Conservation (phyloP, 2,329 filamentous ascomycete species). For the Colletotrichum sp. region DNA sequence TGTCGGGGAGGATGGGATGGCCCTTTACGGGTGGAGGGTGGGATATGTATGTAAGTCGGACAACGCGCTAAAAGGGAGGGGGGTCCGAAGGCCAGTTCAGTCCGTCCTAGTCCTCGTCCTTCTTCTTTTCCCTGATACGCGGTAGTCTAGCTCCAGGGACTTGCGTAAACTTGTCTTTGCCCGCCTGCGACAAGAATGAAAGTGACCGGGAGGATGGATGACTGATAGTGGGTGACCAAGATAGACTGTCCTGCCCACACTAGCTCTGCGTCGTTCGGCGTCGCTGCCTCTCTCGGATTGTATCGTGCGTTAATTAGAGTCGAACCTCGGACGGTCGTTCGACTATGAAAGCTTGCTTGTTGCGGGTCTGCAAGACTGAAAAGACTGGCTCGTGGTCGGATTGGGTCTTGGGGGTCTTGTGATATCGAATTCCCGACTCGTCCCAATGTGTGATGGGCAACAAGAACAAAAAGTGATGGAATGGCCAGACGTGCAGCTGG, state of each 20-base stretch:
- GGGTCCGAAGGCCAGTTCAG: conserved; percentile 8
- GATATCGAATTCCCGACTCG: not conserved
- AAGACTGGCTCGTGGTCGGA: conserved; percentile 6
- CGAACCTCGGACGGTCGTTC: conserved; percentile 15
- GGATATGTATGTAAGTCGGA: conserved; percentile 19
- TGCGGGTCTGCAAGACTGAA: conserved; percentile 8
- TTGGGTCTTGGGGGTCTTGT: conserved; percentile 8
- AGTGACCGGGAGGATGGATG: not conserved
- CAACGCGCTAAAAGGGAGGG: conserved; percentile 9
- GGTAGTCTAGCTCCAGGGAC: not conserved
- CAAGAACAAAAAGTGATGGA: conserved; percentile 17
- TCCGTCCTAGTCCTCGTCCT: not conserved
- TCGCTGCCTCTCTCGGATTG: conserved; percentile 1
- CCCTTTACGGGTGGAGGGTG: conserved; percentile 7
- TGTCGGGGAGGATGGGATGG: conserved; percentile 18
- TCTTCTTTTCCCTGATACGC: not conserved
- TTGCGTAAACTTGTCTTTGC: not conserved
- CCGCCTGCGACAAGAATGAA: not conserved
- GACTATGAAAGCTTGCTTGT: conserved; percentile 1
- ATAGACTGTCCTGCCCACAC: not conserved
- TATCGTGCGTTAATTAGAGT: conserved; percentile 20
- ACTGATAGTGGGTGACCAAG: not conserved
- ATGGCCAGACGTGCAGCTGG: conserved; percentile 22
- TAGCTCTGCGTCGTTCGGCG: conserved; percentile 13
- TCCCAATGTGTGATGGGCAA: not conserved